Percentiles rank a stretch among this genome's conserved stretches.
Conservation (phyloP, 208 protist species). For the Leptomonas seymouri region DNA sequence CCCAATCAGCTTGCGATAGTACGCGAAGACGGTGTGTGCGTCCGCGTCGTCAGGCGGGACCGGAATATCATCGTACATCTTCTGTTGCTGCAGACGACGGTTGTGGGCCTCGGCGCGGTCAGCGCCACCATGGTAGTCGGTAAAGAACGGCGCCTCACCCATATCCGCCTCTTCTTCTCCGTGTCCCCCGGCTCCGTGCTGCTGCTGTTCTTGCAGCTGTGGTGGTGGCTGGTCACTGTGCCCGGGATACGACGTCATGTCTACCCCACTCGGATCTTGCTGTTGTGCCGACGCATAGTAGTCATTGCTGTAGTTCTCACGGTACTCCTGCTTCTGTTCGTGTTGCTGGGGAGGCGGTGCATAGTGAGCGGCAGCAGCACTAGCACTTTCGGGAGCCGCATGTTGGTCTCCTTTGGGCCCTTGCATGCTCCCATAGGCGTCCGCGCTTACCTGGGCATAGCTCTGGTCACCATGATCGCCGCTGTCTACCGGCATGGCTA, state of each 20-base stretch:
- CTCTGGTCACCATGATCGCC: not conserved
- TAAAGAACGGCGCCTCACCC: conserved; percentile 16
- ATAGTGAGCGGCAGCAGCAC: no score
- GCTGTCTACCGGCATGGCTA: conserved; percentile 7
- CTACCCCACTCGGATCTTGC: conserved; percentile 9
- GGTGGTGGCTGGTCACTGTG: not conserved
- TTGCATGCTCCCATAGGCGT: not conserved
- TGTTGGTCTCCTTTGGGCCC: not conserved
- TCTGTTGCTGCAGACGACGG: conserved; percentile 24
- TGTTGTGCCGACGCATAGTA: not conserved
- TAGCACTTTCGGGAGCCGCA: no score
- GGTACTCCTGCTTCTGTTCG: not conserved
- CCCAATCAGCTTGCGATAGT: conserved; percentile 60
- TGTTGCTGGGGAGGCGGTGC: not conserved
- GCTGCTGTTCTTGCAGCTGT: no score
- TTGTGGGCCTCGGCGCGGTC: conserved; percentile 21
- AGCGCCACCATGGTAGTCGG: conserved; percentile 32
- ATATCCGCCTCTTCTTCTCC: conserved; percentile 20
- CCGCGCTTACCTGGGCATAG: not conserved
- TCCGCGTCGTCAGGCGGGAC: conserved; percentile 24
- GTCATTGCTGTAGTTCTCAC: not conserved
- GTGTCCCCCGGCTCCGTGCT: not conserved
- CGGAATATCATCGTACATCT: conserved; percentile 31
- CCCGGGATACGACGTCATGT: not conserved
- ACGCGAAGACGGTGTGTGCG: conserved; percentile 39